Base-by-base conservation (phyloP, 108 stramenopile genomes). In the Aurantiochytrium sp. region DNA sequence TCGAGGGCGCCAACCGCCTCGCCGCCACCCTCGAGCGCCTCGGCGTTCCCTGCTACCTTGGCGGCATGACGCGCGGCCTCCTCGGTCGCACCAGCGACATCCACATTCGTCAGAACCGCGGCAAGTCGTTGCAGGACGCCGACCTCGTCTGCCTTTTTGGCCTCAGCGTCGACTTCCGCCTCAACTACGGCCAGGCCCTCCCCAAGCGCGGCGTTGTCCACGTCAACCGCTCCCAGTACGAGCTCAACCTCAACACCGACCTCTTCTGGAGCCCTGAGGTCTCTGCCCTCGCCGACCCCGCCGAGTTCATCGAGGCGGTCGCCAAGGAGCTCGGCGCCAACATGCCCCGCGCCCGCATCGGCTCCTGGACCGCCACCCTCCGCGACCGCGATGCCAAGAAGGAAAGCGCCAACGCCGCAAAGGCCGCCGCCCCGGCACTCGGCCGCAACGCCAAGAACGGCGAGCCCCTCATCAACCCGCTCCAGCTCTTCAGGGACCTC, bases 41-140 rank as follows among this genome's bases (percentile, higher is more conserved):
- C 24, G 73, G 73, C n/a, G 73, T 48, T 6, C 73, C 73, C 17
- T 81, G 73, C 73, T 81, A 48, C 24, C 30, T 81, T 5, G 73
- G 73, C 45, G 73, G 73, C 21, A 81, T 81, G 73, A 81, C 42
- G 6, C 39, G 73, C 39, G 73, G 73, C 30, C 73, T 81, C 30
- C 32, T 81, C 19, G 73, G 73, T 24, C 73, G 73, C 73, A 41
- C 50, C 45, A 41, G 45, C 45, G 8, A 17, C n/a, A 6, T 81
- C 36, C 73, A 81, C 2, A 48, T 81, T 24, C 73, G 73, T 12
- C 73, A 81, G 73, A 81, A 48, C 30, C 73, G 73, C 17, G 73
- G 73, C 39, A 81, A 42, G 73, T 22, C 73, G 21, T 24, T 81
- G 36, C 39, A 81, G 39, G 45, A 48, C 17, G 73, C 73, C 39